Base-by-base conservation (phyloP, 176 grass and related monocot species). In the Phyllostachys edulis region DNA sequence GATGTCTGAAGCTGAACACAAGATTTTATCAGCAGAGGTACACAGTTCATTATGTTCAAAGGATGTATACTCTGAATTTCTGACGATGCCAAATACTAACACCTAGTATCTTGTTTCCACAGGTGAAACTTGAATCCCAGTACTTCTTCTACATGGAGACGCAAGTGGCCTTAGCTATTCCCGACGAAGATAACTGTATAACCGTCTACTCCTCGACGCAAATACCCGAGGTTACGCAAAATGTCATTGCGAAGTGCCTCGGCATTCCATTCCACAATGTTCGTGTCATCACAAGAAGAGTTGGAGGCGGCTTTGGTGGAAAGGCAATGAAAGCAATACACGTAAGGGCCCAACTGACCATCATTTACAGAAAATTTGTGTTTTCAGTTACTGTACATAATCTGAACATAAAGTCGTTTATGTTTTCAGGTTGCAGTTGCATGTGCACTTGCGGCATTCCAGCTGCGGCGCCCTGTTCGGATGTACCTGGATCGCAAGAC, bases 131-230 rank as follows among this genome's bases (percentile, higher is more conserved):
- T 80, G 92, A 82, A 80, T 94, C 92, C 26, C 92, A 97, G 17
- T 97, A 97, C 49, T 92, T 83, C 69, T 97, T 97, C 76, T 97
- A 97, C 80, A 83, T 97, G 88, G 94, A 97, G 57, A 91, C 94
- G 1, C 92, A 97, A 24, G 71, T 66, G 5, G 80, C 88, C 0
- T 52, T 97, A 40, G 94, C 92, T 50, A 81, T 97, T 49, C 94
- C 94, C 16, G 94, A 97, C 34, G 94, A 97, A 85, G 92, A 97
- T 77, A 92, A 92, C 40, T 94, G 94, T 38, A 89, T 97, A 14
- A 87, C 91, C 16, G 70, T 94, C 20, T 94, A 94, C 70, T 46
- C 59, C 20, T 94, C 90, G 10, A 51, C 54, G 5, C 94, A 97
- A 80, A 34, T 26, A 67, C 90, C 88, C 5, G 90, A 94, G 69